Evolutionary conservation across 768 basidiomycete genomes (phyloP).

Genomic region (Fomitopsis pulvina): DNA sequence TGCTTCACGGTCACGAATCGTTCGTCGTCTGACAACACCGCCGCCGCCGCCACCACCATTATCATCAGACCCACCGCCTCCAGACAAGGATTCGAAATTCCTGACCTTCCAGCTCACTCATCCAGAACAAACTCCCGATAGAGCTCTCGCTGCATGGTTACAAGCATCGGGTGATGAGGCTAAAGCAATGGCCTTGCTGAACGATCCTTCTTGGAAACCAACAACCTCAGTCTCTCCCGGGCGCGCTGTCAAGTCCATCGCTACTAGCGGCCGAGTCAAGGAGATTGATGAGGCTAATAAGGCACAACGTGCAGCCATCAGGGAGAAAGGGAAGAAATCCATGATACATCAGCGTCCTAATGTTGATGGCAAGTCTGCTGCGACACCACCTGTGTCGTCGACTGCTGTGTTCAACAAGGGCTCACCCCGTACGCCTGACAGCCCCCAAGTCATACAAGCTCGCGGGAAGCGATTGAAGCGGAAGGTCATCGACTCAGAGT

Average conservation of each 20-base stretch:
- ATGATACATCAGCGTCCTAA: slow-evolving; percentile 66
- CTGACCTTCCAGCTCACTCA: slow-evolving; percentile 58
- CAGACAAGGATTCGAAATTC: slow-evolving; percentile 29
- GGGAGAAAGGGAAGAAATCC: slow-evolving; percentile 78
- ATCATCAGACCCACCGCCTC: slow-evolving; percentile 12
- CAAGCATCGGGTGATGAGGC: slow-evolving; percentile 55
- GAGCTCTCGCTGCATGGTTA: slow-evolving; percentile 60
- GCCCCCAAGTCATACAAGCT: slow-evolving; percentile 33
- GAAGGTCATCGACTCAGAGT: slow-evolving; percentile 61
- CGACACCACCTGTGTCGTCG: slow-evolving; percentile 9
- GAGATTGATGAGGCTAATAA: slow-evolving; percentile 71
- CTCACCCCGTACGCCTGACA: slow-evolving; percentile 31
- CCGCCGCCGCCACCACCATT: slow-evolving; percentile 4
- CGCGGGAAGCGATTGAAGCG: slow-evolving; percentile 52
- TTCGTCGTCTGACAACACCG: slow-evolving; percentile 38
- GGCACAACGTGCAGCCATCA: slow-evolving; percentile 55
- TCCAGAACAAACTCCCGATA: slow-evolving; percentile 37
- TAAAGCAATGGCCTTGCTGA: slow-evolving; percentile 51
- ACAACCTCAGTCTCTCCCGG: slow-evolving; percentile 21
- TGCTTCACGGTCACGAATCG: slow-evolving; percentile 46
- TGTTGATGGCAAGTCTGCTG: slow-evolving; percentile 33
- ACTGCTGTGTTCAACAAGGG: slow-evolving; percentile 37
- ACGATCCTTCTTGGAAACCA: slow-evolving; percentile 50
- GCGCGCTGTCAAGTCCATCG: slow-evolving; percentile 20
- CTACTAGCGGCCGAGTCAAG: slow-evolving; percentile 50